Evolutionary conservation across 345 rosid species (phyloP), one percentile per base, ranked within the genome.

Genomic region (Xanthoceras sorbifolium): DNA sequence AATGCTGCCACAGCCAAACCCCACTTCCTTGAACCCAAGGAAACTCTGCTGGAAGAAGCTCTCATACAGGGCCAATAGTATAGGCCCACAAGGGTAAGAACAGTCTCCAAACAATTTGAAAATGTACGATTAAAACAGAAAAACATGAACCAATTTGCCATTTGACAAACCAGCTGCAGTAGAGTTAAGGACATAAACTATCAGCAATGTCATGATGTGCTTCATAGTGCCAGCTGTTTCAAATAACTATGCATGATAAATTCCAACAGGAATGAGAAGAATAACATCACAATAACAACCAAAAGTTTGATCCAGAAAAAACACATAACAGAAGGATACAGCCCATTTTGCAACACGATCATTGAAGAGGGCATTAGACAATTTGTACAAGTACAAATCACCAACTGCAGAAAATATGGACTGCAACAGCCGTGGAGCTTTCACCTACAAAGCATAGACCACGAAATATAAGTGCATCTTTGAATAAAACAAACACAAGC

Each of bases 71-170:
- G 98, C 97, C 99, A 96, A 81, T 88, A 85, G 86, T 91, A 93
- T 59, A 96, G 82, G 29, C 97, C 86, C 32, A 91, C 90, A 75
- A 96, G 81, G 17, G 94, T 93, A 61, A 96, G 97, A 77, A 90
- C 94, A 74, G 99, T 91, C 88, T 93, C 98, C 86, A 92, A 84
- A 82, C 93, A 86, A 82, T 93, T 93, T 73, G 99, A 92, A 77
- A 96, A 88, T 26, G 98, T 96, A 25, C 99, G 95, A 73, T 87
- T 89, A 81, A 96, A 82, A 81, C 97, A 96, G 89, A 88, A 96
- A 83, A 93, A 93, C 80, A 88, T 78, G 81, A 96, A 93, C 99
- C 97, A 93, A 78, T 96, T 96, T 64, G 87, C 50, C 91, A 90
- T 66, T 82, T 92, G 93, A 82, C 88, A 90, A 82, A 91, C 89